Percentiles rank a stretch among this genome's conserved stretches.
These are phyloP conservation scores for Mycosphaerella arachidis DNA, from an alignment of 2,329 filamentous ascomycete genomes.

Conservation along the genomic window DNA sequence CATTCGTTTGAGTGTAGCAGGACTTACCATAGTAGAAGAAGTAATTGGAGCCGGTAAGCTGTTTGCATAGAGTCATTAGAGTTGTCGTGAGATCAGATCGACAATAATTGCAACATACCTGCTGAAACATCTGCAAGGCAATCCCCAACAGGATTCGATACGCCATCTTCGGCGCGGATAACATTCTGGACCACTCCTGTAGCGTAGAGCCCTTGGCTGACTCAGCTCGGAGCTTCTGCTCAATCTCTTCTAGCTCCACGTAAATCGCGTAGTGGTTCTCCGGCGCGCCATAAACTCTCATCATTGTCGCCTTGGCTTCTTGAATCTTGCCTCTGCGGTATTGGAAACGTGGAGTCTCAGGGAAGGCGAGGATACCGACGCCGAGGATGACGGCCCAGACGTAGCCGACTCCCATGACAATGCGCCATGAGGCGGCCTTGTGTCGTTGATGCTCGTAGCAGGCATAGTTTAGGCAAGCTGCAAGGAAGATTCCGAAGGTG, in stretches of 20 bases:
- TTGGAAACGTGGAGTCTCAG: slow-evolving; percentile 55
- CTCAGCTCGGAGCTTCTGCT: slow-evolving; percentile 52
- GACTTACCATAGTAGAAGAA: slow-evolving; percentile 37
- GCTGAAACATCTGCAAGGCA: slow-evolving; percentile 51
- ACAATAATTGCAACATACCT: slow-evolving; percentile 1
- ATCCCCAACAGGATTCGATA: slow-evolving; percentile 62
- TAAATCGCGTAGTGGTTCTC: slow-evolving; percentile 51
- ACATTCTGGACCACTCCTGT: slow-evolving; percentile 53
- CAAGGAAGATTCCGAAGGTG: slow-evolving; percentile 59
- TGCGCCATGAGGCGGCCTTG: slow-evolving; percentile 56
- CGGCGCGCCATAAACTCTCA: slow-evolving; percentile 52
- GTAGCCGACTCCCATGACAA: slow-evolving; percentile 58
- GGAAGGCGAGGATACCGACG: slow-evolving; percentile 51
- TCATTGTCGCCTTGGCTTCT: slow-evolving; percentile 48
- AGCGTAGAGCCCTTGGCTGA: slow-evolving; percentile 39
- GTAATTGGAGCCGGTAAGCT: slow-evolving; percentile 64
- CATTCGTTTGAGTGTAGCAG: not conserved
- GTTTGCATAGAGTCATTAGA: slow-evolving; percentile 45
- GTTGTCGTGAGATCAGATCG: not conserved
- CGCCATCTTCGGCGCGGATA: slow-evolving; percentile 61
- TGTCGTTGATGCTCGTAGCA: slow-evolving; percentile 44
- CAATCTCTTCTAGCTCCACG: slow-evolving; percentile 52
- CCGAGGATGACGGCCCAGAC: slow-evolving; percentile 54
- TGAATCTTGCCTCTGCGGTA: slow-evolving; percentile 52
- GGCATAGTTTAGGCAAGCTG: slow-evolving; percentile 53